A percentile compares a stretch with the other conserved stretches of the same genome.
Evolutionary conservation across 2,329 filamentous ascomycete genomes (phyloP).

Genomic region (Colletotrichum shisoi): DNA sequence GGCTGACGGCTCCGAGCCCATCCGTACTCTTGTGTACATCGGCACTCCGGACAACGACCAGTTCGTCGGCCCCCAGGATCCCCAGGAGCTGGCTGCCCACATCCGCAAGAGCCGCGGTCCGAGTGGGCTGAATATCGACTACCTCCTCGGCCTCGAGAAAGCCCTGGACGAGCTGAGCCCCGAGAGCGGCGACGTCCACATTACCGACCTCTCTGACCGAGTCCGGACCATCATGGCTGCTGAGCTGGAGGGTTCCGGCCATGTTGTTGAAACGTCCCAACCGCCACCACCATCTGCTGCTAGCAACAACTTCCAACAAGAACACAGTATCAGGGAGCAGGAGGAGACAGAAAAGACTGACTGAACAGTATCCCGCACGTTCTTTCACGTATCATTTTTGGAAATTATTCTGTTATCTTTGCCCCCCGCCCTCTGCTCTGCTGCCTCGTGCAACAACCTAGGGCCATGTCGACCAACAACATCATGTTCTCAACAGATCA

Average conservation of each 20-base stretch:
- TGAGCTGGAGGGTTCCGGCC: conserved; percentile 41
- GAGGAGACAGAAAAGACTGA: conserved; percentile 64
- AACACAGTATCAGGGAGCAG: conserved; percentile 54
- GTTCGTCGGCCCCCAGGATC: conserved; percentile 85
- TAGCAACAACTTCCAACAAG: conserved; percentile 41
- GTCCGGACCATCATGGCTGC: conserved; percentile 68
- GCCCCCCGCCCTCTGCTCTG: background rate
- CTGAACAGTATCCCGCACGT: conserved; percentile 39
- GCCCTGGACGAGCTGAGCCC: conserved; percentile 76
- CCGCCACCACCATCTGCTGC: conserved; percentile 18
- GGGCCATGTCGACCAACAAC: conserved; percentile 9
- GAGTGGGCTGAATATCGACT: conserved; percentile 89
- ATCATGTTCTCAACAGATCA: conserved; percentile 25
- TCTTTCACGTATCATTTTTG: conserved; percentile 12
- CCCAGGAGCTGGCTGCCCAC: conserved; percentile 77
- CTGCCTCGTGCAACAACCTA: background rate
- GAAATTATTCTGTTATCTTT: background rate
- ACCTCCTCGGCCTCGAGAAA: conserved; percentile 80
- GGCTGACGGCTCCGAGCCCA: conserved; percentile 53
- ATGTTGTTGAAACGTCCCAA: background rate
- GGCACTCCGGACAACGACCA: conserved; percentile 92
- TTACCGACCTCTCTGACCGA: conserved; percentile 79
- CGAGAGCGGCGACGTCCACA: conserved; percentile 82
- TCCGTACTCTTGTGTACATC: conserved; percentile 82
- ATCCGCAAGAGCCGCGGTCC: conserved; percentile 80